phyloP scores from a whole-genome alignment of 202 grass and related monocot species.

The Carex arenaria region DNA sequence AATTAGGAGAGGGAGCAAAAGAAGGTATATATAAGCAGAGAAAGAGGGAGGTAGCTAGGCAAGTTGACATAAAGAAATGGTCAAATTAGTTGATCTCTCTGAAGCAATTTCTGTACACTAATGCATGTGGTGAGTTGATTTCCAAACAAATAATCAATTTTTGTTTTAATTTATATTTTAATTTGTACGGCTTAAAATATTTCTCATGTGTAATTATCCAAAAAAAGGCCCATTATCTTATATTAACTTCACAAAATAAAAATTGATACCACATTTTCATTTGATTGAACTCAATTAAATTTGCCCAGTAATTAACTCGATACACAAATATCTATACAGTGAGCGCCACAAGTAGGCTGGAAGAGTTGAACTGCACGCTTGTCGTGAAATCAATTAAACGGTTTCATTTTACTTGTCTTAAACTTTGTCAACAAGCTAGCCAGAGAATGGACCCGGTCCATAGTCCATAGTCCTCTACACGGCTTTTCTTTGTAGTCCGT shows the following conservation, averaged over 20 bases:
- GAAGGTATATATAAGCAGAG: not conserved
- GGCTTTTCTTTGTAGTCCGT: not conserved
- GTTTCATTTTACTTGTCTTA: constrained; percentile 8
- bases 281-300: not conserved
- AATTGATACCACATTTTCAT: not conserved
- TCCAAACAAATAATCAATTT: not conserved
- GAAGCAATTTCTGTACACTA: not conserved
- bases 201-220: too few relatives aligned
- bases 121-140: not conserved
- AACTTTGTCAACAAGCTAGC: not conserved
- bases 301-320: not conserved
- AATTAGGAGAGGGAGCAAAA: not conserved
- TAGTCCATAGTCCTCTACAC: not conserved
- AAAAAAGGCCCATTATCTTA: too few relatives aligned
- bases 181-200: too few relatives aligned
- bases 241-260: too few relatives aligned
- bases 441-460: constrained; percentile 3
- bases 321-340: not conserved
- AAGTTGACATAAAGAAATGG: not conserved
- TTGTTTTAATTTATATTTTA: not conserved
- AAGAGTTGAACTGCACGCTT: not conserved
- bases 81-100: not conserved
- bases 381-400: not conserved
- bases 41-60: too few relatives aligned
- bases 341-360: not conserved